Base-by-base conservation (phyloP, 495 filamentous ascomycete genomes). In the Jackrogersella multiformis region DNA sequence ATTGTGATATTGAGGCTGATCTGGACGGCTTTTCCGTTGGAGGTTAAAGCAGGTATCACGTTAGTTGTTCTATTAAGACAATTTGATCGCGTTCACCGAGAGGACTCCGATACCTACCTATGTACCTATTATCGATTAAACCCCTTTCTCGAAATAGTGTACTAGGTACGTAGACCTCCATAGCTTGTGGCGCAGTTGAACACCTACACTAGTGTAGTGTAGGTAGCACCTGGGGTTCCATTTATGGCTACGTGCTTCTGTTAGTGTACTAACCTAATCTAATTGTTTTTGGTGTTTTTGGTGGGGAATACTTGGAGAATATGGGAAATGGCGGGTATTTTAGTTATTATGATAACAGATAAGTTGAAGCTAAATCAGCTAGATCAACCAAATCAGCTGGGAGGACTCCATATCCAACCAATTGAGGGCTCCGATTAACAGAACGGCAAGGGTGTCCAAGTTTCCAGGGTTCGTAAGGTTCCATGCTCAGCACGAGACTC, bases 391-490 rank as follows among this genome's bases (percentile, higher is more conserved):
- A 20, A n/a, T n/a, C n/a, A n/a, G n/a, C n/a, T 35, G 44, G 48
- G 26, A 54, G 55, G 30, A 56, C 41, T 56, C 15, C 32, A 3
- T 20, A 36, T 15, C 21, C n/a, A 23, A 24, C 24, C 57, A 67
- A 71, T 67, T 71, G 68, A 71, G 68, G 68, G 48, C 68, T 66
- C 68, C 68, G 63, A 71, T 70, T 66, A 49, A n/a, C 15, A 49
- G 26, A 12, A 5, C n/a, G 46, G 34, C 46, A 26, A 39, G 56
- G 56, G 49, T 30, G 48, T 30, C 18, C 26, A 30, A 35, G 15
- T 28, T 45, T 15, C n/a, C 16, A 9, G 0, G 20, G 8, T 26
- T 51, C 28, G 53, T 32, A 38, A 44, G 30, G 49, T 28, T 9
- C 35, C 58, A 32, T 15, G 7, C 16, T 18, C 30, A 52, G 30